Evolutionary conservation across 2,329 filamentous ascomycete genomes (phyloP).

Genomic region (Penicillium carneum): DNA sequence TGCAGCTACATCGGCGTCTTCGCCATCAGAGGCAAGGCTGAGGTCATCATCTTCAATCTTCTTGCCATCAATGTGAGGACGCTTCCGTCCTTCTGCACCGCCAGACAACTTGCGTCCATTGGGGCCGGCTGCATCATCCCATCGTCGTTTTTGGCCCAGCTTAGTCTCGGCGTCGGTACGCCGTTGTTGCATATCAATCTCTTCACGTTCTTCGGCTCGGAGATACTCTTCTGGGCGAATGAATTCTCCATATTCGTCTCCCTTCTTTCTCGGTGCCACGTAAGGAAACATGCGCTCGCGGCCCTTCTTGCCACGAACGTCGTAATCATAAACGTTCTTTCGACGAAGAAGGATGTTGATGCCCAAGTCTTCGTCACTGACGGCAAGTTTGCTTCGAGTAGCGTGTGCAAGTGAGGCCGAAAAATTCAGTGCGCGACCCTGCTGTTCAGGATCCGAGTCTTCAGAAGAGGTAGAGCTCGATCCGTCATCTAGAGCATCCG

Average conservation of each 20-base stretch:
- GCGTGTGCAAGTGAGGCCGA: conserved; percentile 84
- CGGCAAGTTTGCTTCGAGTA: conserved; percentile 81
- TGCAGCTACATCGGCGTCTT: conserved; percentile 66
- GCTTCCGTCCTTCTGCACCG: conserved; percentile 63
- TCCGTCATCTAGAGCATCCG: conserved; percentile 75
- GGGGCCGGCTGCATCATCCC: conserved; percentile 72
- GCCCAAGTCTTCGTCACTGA: conserved; percentile 88
- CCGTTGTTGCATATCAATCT: conserved; percentile 69
- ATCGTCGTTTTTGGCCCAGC: conserved; percentile 91
- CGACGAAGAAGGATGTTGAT: conserved; percentile 88
- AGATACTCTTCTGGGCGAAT: conserved; percentile 94
- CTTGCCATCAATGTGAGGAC: conserved; percentile 58
- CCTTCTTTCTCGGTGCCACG: conserved; percentile 76
- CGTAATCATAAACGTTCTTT: conserved; percentile 91
- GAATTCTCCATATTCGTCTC: conserved; percentile 90
- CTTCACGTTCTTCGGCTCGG: conserved; percentile 87
- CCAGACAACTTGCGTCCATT: conserved; percentile 49
- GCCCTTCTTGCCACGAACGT: conserved; percentile 88
- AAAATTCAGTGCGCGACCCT: conserved; percentile 88
- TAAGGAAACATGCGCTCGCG: conserved; percentile 92
- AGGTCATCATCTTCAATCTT: conserved; percentile 53
- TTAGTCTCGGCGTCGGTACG: conserved; percentile 65
- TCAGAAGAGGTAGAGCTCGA: conserved; percentile 88
- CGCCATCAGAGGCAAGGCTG: conserved; percentile 59
- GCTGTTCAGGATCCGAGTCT: conserved; percentile 86